A percentile compares a stretch with the other conserved stretches of the same genome.
These are phyloP conservation scores for Colletotrichum lentis DNA, from an alignment of 2,329 filamentous ascomycete species.

Conservation along the genomic window DNA sequence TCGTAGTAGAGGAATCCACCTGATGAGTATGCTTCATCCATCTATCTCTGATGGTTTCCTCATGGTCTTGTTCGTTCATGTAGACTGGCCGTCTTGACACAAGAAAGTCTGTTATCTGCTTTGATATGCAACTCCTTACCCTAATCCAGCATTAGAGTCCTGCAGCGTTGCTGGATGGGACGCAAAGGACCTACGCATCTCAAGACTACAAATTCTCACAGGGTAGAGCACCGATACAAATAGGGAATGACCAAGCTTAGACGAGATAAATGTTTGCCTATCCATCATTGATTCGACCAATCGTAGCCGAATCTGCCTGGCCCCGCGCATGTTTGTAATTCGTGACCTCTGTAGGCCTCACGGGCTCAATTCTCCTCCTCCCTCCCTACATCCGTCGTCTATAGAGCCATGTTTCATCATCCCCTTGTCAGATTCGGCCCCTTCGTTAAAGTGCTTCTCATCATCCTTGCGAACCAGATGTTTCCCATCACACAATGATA, in stretches of 20 bases:
- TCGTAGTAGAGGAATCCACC: no score
- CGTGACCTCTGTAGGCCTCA: constrained; percentile 10
- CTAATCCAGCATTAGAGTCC: not conserved
- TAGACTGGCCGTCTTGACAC: not conserved
- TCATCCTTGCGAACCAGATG: constrained; percentile 1
- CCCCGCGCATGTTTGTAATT: constrained; percentile 27
- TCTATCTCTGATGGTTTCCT: not conserved
- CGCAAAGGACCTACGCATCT: not conserved
- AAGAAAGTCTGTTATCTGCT: not conserved
- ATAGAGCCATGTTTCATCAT: constrained; percentile 3
- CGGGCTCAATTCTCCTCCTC: constrained; percentile 15
- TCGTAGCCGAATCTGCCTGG: constrained; percentile 12
- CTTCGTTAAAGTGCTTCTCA: constrained; percentile 5
- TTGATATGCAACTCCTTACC: not conserved
- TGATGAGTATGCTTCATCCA: not conserved
- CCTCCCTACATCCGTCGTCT: constrained; percentile 12
- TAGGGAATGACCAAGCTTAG: not conserved
- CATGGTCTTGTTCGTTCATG: not conserved
- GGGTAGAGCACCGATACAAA: not conserved
- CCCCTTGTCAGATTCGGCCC: not conserved
- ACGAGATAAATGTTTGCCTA: constrained; percentile 26
- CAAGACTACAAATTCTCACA: not conserved
- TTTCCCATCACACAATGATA: not conserved
- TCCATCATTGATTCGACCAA: constrained; percentile 21
- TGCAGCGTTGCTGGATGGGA: not conserved